phyloP scores from a whole-genome alignment of 1,284 basidiomycete species.

The Ceratobasidium sp. region DNA sequence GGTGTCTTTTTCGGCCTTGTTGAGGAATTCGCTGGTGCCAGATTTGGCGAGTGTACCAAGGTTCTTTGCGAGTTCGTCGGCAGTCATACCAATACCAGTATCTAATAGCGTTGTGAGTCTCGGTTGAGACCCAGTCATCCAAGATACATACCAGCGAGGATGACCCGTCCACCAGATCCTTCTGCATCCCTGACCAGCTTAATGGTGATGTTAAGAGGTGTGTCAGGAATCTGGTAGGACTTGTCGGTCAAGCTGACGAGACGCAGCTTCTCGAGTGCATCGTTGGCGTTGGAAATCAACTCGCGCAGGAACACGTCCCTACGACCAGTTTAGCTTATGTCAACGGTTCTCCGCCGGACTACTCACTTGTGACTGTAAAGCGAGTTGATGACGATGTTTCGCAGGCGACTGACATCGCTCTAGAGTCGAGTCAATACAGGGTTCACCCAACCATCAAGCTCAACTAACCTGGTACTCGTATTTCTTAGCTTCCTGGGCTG shows the following conservation, averaged over 20 bases:
- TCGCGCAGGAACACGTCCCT: conserved; percentile 90
- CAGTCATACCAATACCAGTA: conserved; percentile 92
- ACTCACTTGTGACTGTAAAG: conserved; percentile 55
- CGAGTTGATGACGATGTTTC: conserved; percentile 87
- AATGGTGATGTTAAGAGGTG: conserved; percentile 85
- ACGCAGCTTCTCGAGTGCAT: conserved; percentile 92
- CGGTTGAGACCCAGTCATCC: neutral
- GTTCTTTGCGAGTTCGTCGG: conserved; percentile 79
- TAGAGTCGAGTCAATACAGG: conserved; percentile 50
- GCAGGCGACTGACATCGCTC: conserved; percentile 90
- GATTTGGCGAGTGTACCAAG: conserved; percentile 92
- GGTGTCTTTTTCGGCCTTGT: conserved; percentile 74
- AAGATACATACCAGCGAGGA: conserved; percentile 70
- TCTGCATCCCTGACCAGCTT: conserved; percentile 72
- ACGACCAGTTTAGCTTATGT: conserved; percentile 53
- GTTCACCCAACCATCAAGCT: conserved; percentile 15
- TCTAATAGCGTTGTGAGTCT: conserved; percentile 58
- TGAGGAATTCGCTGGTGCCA: conserved; percentile 90
- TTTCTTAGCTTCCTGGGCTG: conserved; percentile 66
- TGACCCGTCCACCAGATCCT: conserved; percentile 69
- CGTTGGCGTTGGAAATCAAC: conserved; percentile 91
- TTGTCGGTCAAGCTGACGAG: conserved; percentile 83
- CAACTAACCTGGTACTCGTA: conserved; percentile 77
- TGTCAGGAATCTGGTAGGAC: conserved; percentile 56
- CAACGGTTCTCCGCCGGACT: conserved; percentile 67